These are phyloP conservation scores for Trametes sanguinea DNA, from an alignment of 768 basidiomycete genomes.

Conservation along the genomic window DNA sequence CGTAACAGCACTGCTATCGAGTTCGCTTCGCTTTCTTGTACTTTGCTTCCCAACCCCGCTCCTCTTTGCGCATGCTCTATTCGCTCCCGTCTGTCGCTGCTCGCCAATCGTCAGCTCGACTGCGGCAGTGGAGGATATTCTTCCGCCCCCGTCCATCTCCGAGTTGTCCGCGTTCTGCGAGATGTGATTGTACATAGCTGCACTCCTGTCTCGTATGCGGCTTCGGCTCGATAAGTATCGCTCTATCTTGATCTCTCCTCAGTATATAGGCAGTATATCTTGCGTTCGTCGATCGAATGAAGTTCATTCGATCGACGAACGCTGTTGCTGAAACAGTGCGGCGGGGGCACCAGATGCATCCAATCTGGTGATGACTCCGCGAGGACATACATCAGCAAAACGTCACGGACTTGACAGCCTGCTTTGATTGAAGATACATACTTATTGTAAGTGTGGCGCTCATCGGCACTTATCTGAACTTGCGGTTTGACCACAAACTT, in stretches of 20 bases:
- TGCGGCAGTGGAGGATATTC: conserved; percentile 17
- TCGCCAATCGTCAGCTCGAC: neutral
- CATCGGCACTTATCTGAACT: too few relatives aligned
- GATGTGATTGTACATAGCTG: conserved; percentile 23
- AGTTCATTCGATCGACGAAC: too few relatives aligned
- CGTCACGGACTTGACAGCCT: too few relatives aligned
- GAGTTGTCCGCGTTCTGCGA: conserved; percentile 17
- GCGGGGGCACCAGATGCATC: too few relatives aligned
- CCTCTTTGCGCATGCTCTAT: neutral
- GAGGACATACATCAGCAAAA: too few relatives aligned
- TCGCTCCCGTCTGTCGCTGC: neutral
- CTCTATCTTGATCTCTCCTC: conserved; percentile 1
- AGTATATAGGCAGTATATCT: conserved; percentile 9
- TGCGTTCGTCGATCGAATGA: conserved; percentile 29
- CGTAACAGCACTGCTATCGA: conserved; percentile 13
- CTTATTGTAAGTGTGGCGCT: too few relatives aligned
- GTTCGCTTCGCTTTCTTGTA: conserved; percentile 6
- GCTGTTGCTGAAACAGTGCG: too few relatives aligned
- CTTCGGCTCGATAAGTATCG: conserved; percentile 10
- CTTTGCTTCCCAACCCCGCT: conserved; percentile 5
- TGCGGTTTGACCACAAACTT: too few relatives aligned
- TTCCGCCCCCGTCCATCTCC: conserved; percentile 16
- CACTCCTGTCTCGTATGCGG: conserved; percentile 27
- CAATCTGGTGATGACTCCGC: too few relatives aligned
- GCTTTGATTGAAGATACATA: too few relatives aligned